phyloP scores from a whole-genome alignment of 257 asterid genomes.

The Dorcoceras hygrometricum region DNA sequence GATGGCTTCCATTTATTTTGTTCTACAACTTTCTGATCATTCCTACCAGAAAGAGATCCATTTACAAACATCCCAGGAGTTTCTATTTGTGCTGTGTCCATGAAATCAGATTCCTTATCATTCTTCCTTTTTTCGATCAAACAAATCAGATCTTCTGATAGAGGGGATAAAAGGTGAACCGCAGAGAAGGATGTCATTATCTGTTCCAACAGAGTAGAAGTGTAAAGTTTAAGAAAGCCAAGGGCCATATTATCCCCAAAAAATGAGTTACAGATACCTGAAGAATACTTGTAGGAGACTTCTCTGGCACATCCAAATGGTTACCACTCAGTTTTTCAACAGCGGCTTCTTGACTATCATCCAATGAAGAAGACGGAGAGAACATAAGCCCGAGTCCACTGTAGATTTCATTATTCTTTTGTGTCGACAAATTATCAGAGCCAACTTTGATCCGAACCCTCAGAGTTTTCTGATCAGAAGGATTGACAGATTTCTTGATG shows the following conservation, averaged over 20 bases:
- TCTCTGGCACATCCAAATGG: conserved; percentile 44
- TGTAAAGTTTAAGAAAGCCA: conserved; percentile 22
- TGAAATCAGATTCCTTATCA: conserved; percentile 39
- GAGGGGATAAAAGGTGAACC: conserved; percentile 69
- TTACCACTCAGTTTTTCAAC: conserved; percentile 53
- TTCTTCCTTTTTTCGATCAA: conserved; percentile 43
- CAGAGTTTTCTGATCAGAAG: conserved; percentile 62
- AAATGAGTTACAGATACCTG: conserved; percentile 42
- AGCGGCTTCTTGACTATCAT: conserved; percentile 54
- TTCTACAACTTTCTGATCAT: conserved; percentile 39
- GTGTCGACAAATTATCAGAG: conserved; percentile 57
- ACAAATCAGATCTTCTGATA: conserved; percentile 53
- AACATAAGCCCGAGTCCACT: conserved; percentile 92
- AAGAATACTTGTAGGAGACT: conserved; percentile 89
- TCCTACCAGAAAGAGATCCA: conserved; percentile 50
- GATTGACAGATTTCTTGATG: conserved; percentile 36
- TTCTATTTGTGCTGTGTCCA: conserved; percentile 34
- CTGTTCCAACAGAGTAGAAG: conserved; percentile 44
- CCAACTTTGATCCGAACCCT: conserved; percentile 93
- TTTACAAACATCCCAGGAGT: conserved; percentile 37
- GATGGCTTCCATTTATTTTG: conserved; percentile 40
- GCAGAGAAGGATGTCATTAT: conserved; percentile 75
- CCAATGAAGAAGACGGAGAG: conserved; percentile 86
- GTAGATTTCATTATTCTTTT: conserved; percentile 81
- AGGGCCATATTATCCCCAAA: conserved; percentile 8